These are phyloP conservation scores for Angomonas deanei DNA, from an alignment of 208 protist genomes.

Conservation along the genomic window DNA sequence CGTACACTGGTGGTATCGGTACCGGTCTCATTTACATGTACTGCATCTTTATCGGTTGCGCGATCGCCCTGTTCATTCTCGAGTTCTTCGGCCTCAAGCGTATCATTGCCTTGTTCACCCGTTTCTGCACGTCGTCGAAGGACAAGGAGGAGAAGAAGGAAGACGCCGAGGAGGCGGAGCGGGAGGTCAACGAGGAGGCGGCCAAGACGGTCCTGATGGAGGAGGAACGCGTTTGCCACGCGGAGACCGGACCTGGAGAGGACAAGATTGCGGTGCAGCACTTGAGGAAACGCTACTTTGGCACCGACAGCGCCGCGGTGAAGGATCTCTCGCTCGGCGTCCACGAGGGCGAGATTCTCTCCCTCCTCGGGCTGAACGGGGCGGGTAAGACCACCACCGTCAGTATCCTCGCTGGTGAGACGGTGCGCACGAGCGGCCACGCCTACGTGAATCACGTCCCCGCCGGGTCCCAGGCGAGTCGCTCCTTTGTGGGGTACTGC, in stretches of 20 bases:
- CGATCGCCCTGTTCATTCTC: conserved; percentile 43
- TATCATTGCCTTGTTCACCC: not conserved
- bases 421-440: conserved; percentile 56
- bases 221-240: conserved; percentile 39
- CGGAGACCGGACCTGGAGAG: conserved; percentile 23
- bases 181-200: conserved; percentile 2
- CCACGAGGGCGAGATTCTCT: conserved; percentile 71
- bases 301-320: conserved; percentile 29
- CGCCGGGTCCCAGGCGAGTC: conserved; percentile 22
- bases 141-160: conserved; percentile 12
- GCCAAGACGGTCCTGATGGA: conserved; percentile 32
- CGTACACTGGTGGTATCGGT: conserved; percentile 53
- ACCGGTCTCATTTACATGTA: conserved; percentile 75
- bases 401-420: conserved; percentile 74
- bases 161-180: not conserved
- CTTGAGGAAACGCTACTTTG: conserved; percentile 49
- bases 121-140: conserved; percentile 5
- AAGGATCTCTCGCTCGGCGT: conserved; percentile 71
- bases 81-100: conserved; percentile 52
- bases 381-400: conserved; percentile 90
- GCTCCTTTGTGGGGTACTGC: conserved; percentile 90
- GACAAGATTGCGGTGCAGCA: conserved; percentile 67
- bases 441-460: conserved; percentile 60
- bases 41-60: conserved; percentile 38
- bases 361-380: conserved; percentile 89